Base-by-base conservation (phyloP, 208 protist genomes). In the Wallacemonas sp. region DNA sequence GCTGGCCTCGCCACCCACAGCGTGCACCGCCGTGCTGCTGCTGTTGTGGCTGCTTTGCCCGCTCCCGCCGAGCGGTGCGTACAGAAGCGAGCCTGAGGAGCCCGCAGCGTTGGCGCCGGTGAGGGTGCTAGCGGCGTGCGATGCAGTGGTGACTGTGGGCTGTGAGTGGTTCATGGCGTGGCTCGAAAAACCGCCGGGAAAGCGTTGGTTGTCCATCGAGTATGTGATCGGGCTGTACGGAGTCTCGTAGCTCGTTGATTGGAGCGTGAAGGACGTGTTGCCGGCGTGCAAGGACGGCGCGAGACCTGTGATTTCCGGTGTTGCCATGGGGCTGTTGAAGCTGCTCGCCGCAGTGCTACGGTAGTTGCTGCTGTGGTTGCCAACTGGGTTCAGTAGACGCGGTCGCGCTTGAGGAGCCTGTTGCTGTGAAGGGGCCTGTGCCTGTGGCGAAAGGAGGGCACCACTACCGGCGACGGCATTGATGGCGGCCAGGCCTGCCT, bases 191-290 rank as follows among this genome's bases (percentile, higher is more conserved):
- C 73, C 33, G 8, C 50, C 45, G 0, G 81, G 54, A 24, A 83
- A 53, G 34, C 42, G 69, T 39, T 64, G 63, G 30, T 71, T 66
- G 63, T 94, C 85, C 59, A 92, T 73, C 10, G 88, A 87, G 70
- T 94, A 94, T 10, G 83, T 92, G 69, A 94, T 94, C 42, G 88
- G 88, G 64, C 88, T 94, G 65, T 89, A 94, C 19, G 83, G 88
- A 0, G 78, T 89, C 44, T 94, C 76, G 58, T 90, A 80, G 58
- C 82, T 90, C 5, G 88, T 72, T 21, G 84, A 91, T 36, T 84
- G 77, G 24, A 94, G 73, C 9, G 82, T 91, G 66, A 94, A 94
- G 33, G 79, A 88, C 32, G 68, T 66, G 59, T 83, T 87, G 21
- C 38, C 44, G 5, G 9, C 8, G 38, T 29, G 50, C 6, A 26